Base-by-base conservation (phyloP, 2,329 filamentous ascomycete genomes). In the Ceratocystiopsis brevicomis region DNA sequence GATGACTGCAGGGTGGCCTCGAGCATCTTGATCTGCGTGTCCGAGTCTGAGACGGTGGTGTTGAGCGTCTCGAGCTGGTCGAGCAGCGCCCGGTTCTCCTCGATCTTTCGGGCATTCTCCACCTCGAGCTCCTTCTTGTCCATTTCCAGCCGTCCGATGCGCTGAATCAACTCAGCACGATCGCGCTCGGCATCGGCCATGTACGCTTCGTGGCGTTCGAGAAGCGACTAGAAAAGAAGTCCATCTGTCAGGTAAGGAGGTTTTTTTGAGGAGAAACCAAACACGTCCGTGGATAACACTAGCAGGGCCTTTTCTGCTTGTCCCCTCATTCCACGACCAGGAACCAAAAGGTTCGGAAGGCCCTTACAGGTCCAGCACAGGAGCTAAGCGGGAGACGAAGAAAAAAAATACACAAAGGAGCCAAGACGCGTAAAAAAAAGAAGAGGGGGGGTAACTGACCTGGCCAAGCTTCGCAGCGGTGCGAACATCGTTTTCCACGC, bases 141-240 rank as follows among this genome's bases (percentile, higher is more conserved):
- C 53, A 61, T 61, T 62, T 93, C 84, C 42, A 98, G 68, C 49
- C 69, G 69, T 52, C 81, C 78, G 56, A 95, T 86, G 48, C 73
- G 81, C 39, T 66, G 61, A 38, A 73, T 70, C 61, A 95, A 76
- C 48, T 78, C 73, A 48, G 69, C 65, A 47, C 87, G 81, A 58
- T 95, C 86, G 52, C 77, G 76, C 65, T 94, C 86, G 47, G 87
- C 85, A 59, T 94, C 85, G 52, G 79, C 79, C 70, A 95, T 88
- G 61, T 93, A 95, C 47, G 82, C 77, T 66, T 96, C 87, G 71
- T 98, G 87, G 54, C 88, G 81, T 50, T 81, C 76, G 37, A 98
- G 75, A 45, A 98, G 70, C 47, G 86, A 86, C 90, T 96, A 77
- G 46, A 80, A 61, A 43, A 71, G 18, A 39, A 16, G n/a, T 12